These are phyloP conservation scores for Halophytophthora polymorphica DNA, from an alignment of 352 stramenopile species.

Conservation along the genomic window DNA sequence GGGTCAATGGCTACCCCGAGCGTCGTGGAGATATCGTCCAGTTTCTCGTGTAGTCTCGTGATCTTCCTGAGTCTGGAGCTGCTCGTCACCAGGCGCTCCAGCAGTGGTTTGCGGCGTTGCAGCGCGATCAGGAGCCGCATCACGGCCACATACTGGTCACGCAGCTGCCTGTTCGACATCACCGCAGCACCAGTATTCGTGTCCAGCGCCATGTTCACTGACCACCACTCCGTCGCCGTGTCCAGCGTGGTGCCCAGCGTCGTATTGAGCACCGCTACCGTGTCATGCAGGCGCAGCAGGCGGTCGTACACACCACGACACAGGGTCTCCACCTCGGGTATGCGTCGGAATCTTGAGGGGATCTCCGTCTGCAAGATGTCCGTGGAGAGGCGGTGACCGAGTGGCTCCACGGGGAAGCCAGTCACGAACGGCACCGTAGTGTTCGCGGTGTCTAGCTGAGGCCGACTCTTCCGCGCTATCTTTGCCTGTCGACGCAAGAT, in stretches of 20 bases:
- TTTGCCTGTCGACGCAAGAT: slow-evolving; percentile 13
- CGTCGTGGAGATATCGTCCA: slow-evolving; percentile 9
- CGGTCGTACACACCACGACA: background rate
- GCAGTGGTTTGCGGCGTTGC: slow-evolving; percentile 11
- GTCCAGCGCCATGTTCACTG: too few species aligned
- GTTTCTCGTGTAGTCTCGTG: slow-evolving; percentile 8
- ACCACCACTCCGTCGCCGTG: too few species aligned
- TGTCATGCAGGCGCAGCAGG: slow-evolving; percentile 13
- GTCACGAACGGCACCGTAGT: too few species aligned
- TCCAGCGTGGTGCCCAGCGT: too few species aligned
- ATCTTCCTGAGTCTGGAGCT: slow-evolving; percentile 10
- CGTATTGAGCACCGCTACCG: slow-evolving; percentile 18
- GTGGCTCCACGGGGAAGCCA: too few species aligned
- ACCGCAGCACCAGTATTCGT: too few species aligned
- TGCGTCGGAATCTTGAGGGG: slow-evolving; percentile 4
- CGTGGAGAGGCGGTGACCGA: too few species aligned
- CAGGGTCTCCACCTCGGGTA: slow-evolving; percentile 14
- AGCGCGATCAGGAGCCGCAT: slow-evolving; percentile 12
- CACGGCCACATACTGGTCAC: slow-evolving; percentile 19
- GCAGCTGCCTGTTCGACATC: too few species aligned
- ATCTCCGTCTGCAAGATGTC: slow-evolving; percentile 3
- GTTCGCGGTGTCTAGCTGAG: too few species aligned
- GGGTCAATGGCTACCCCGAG: background rate
- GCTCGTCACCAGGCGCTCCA: slow-evolving; percentile 19
- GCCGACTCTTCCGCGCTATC: too few species aligned